Evolutionary conservation across 1,284 basidiomycete species (phyloP), one percentile per base, ranked within the genome.

Genomic region (Psilocybe mexicana): DNA sequence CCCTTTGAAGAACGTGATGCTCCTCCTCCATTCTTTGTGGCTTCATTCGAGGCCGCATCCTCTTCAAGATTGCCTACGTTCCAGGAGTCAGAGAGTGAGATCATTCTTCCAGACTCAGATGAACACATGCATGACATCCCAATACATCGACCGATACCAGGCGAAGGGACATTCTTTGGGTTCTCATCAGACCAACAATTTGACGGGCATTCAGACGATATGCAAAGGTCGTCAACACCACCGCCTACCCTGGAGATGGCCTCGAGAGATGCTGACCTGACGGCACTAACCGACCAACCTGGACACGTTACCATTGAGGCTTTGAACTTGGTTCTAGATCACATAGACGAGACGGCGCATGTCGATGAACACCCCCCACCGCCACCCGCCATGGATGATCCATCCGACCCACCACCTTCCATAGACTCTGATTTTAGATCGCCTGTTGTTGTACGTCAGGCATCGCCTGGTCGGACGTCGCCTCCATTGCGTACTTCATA

Each of bases 1-100:
- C 90, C 90, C 3, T 92, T 92, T 63, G 90, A 92, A 65, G 90
- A 92, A 65, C 82, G 86, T 50, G 89, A 92, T 62, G 82, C 90
- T 0, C 90, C 90, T 10, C 90, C 90, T 5, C 90, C 90, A 1
- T 90, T 89, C 69, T 89, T 81, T 67, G 73, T 78, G n/a, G 77
- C 78, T 10, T 76, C 76, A 33, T 72, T 79, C 26, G 81, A 81
- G 65, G 79, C 82, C 23, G 88, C 88, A 18, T 83, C 85, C 0
- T 83, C 86, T 28, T 73, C 76, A 25, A 76, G 78, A 24, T 73
- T 90, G 24, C 89, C 89, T 14, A 90, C 88, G 24, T 89, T 92
- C 72, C 79, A 88, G 58, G 90, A 93, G 69, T 90, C 90, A 4
- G 90, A 92, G 67, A 77, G 86, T 59, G 85, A 89, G 63, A 84